Conservation (phyloP, 2,329 filamentous ascomycete species). For the Karstenula rhodostoma region DNA sequence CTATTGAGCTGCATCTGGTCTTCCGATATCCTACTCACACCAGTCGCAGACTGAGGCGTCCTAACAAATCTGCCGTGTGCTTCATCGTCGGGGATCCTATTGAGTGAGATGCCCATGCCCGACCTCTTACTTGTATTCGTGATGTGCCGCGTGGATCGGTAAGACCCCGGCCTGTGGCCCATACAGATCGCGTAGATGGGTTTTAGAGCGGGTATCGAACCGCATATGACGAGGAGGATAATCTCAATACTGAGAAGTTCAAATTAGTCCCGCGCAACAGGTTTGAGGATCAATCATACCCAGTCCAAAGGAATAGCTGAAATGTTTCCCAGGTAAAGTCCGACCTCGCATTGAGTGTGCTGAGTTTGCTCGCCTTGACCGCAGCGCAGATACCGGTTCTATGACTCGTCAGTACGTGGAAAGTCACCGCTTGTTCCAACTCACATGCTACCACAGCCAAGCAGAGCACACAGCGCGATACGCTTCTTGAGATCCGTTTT, state of each 20-base stretch:
- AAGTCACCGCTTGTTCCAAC: constrained; percentile 1
- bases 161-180: constrained; percentile 17
- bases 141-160: constrained; percentile 11
- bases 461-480: constrained; percentile 26
- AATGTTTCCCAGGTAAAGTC: constrained; percentile 34
- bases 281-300: constrained; percentile 4
- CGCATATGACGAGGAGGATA: constrained; percentile 30
- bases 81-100: constrained; percentile 5
- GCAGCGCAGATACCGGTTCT: constrained; percentile 31
- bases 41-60: constrained; percentile 1
- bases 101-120: constrained; percentile 5
- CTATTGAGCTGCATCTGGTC: constrained; percentile 16
- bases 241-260: constrained; percentile 24
- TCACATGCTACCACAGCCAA: constrained; percentile 31
- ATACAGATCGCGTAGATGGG: constrained; percentile 33
- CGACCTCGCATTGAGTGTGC: constrained; percentile 22
- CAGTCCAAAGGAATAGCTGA: constrained; percentile 29
- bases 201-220: constrained; percentile 31
- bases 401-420: neutral
- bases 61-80: neutral
- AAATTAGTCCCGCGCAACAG: neutral
- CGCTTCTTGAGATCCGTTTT: constrained; percentile 26
- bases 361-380: constrained; percentile 26
- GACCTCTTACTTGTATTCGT: constrained; percentile 11
- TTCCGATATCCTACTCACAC: constrained; percentile 12